Evolutionary conservation across 768 basidiomycete genomes (phyloP).

Genomic region (Lactifluus hygrophoroides): DNA sequence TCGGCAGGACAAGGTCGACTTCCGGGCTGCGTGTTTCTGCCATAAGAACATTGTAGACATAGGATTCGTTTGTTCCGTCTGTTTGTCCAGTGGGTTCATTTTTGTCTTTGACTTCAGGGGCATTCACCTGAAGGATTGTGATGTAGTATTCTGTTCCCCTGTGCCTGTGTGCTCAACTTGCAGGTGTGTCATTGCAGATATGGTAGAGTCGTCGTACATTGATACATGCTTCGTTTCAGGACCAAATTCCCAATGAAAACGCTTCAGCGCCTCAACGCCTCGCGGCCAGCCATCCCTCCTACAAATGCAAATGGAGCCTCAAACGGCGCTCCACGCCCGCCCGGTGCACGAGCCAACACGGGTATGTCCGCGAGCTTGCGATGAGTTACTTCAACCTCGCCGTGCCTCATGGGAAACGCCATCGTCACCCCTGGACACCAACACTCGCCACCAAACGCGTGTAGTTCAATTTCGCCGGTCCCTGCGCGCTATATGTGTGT

Average conservation of each 20-base stretch:
- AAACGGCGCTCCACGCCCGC: slow-evolving; percentile 14
- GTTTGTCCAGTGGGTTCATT: slow-evolving; percentile 73
- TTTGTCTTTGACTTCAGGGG: background rate
- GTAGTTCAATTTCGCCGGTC: background rate
- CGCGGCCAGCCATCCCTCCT: slow-evolving; percentile 25
- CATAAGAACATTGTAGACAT: slow-evolving; percentile 96
- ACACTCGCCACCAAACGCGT: background rate
- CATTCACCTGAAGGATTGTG: background rate
- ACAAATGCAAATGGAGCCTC: slow-evolving; percentile 12
- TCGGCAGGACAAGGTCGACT: slow-evolving; percentile 92
- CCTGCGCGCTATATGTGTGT: background rate
- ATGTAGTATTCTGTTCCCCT: slow-evolving; percentile 84
- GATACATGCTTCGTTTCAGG: slow-evolving; percentile 32
- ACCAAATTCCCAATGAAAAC: slow-evolving; percentile 95
- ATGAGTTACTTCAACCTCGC: background rate
- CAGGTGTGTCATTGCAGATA: slow-evolving; percentile 45
- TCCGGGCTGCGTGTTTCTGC: slow-evolving; percentile 97
- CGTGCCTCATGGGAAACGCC: background rate
- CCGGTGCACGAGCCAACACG: slow-evolving; percentile 9
- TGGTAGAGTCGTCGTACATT: background rate
- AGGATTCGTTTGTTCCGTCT: slow-evolving; percentile 98
- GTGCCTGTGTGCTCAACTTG: slow-evolving; percentile 92
- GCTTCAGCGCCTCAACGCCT: slow-evolving; percentile 69
- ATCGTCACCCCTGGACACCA: background rate
- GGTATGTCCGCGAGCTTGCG: slow-evolving; percentile 19